These are phyloP conservation scores for Kuraishia piskuri DNA, from an alignment of 805 yeast species.

Conservation along the genomic window DNA sequence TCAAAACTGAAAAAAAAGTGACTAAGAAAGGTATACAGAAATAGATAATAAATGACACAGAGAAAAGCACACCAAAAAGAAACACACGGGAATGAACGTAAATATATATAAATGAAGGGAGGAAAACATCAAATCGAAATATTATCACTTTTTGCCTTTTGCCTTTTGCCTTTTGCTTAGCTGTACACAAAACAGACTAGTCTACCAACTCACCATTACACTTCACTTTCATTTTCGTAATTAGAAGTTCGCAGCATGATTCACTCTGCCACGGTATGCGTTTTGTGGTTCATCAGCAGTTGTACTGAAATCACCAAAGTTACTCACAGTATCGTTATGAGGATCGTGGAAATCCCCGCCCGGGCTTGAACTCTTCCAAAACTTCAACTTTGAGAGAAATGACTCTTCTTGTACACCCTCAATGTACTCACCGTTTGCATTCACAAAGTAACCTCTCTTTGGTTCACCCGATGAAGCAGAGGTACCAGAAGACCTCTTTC, in stretches of 20 bases:
- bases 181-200: background rate
- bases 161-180: too few species aligned
- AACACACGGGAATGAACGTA: background rate
- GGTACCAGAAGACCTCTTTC: conserved; percentile 1
- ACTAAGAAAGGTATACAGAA: background rate
- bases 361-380: background rate
- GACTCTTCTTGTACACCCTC: background rate
- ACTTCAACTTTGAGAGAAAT: background rate
- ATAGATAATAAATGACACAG: background rate
- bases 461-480: conserved; percentile 13
- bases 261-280: background rate
- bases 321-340: background rate
- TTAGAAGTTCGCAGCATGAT: conserved; percentile 1
- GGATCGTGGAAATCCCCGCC: background rate
- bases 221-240: background rate
- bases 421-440: conserved; percentile 3
- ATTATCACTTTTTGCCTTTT: background rate
- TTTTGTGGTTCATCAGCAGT: too few species aligned
- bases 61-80: background rate
- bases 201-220: background rate
- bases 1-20: background rate
- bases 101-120: background rate
- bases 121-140: background rate
- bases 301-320: background rate
- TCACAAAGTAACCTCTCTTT: conserved; percentile 2